Conservation (phyloP, 352 stramenopile genomes). For the Thalassiosira allenii region DNA sequence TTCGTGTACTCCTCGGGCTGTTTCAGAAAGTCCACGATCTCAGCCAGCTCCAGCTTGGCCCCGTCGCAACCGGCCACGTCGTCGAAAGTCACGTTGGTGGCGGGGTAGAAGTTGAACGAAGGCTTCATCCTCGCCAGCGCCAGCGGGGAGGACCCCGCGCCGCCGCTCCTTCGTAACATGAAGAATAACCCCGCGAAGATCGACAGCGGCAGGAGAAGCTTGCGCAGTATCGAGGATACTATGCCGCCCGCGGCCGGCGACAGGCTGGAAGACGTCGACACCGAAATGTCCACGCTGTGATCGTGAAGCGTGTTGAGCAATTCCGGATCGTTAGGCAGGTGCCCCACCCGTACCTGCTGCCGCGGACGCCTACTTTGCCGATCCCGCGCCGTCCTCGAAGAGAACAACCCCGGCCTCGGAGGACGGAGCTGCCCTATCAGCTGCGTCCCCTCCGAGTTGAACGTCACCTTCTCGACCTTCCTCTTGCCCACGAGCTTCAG, state of each 20-base stretch:
- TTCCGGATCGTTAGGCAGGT: slow-evolving; percentile 49
- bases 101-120: slow-evolving; percentile 54
- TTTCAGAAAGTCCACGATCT: slow-evolving; percentile 92
- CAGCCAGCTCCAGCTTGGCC: slow-evolving; percentile 91
- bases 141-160: slow-evolving; percentile 32
- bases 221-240: slow-evolving; percentile 33
- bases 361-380: neutral
- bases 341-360: slow-evolving; percentile 36
- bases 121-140: slow-evolving; percentile 55
- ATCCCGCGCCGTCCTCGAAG: neutral
- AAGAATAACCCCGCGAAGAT: slow-evolving; percentile 66
- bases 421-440: slow-evolving; percentile 29
- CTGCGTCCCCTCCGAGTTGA: slow-evolving; percentile 45
- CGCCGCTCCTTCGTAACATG: slow-evolving; percentile 50
- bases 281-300: slow-evolving; percentile 44
- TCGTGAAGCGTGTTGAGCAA: slow-evolving; percentile 45
- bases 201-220: slow-evolving; percentile 50
- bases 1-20: slow-evolving; percentile 88
- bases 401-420: slow-evolving; percentile 41
- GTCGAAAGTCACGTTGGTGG: slow-evolving; percentile 80
- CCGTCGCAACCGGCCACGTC: slow-evolving; percentile 90
- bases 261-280: slow-evolving; percentile 4
- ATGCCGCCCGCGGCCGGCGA: slow-evolving; percentile 10
- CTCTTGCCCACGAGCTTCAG: slow-evolving; percentile 30
- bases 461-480: slow-evolving; percentile 54